Evolutionary conservation across 495 filamentous ascomycete genomes (phyloP), one percentile per base, ranked within the genome.

Genomic region (Delitschia confertaspora): DNA sequence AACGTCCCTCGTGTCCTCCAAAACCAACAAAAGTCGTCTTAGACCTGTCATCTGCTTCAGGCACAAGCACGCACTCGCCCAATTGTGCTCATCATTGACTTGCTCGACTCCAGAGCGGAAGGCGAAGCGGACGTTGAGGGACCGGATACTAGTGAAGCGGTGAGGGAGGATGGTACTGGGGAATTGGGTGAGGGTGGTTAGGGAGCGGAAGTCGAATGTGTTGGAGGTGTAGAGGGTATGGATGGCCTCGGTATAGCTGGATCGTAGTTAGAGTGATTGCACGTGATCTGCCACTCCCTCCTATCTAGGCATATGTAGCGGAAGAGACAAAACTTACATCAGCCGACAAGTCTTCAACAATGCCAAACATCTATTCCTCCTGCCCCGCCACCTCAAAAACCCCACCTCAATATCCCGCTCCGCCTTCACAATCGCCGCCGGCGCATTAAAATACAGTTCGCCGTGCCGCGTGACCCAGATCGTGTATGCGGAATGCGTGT

Each of bases 161-260:
- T n/a, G 21, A 6, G 49, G 49, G 38, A 47, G 49, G n/a, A 43
- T 42, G 17, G 50, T 53, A 13, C 17, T 14, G 33, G 38, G 34
- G 50, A 53, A 48, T 38, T 53, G 36, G 34, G 44, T 43, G 3
- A 53, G 33, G 35, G 38, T 38, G 39, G 47, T 45, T 11, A 53
- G 39, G 32, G 47, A 43, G 44, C 19, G 21, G 50, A 53, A 47
- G 32, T 43, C 47, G 39, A 53, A 53, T 31, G 43, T 42, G 38
- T 53, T 53, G 14, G 50, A 48, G 1, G 38, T 34, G 26, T 53
- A 53, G 24, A 53, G 32, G 23, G 40, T 9, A 9, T 31, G 9
- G 19, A 53, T 44, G 6, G 50, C 39, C 23, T 53, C 50, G 32
- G 43, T 43, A 33, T 53, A 53, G 6, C 49, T 53, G n/a, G n/a